Conservation (phyloP, 2,329 filamentous ascomycete species). For the Colletotrichum aenigma region DNA sequence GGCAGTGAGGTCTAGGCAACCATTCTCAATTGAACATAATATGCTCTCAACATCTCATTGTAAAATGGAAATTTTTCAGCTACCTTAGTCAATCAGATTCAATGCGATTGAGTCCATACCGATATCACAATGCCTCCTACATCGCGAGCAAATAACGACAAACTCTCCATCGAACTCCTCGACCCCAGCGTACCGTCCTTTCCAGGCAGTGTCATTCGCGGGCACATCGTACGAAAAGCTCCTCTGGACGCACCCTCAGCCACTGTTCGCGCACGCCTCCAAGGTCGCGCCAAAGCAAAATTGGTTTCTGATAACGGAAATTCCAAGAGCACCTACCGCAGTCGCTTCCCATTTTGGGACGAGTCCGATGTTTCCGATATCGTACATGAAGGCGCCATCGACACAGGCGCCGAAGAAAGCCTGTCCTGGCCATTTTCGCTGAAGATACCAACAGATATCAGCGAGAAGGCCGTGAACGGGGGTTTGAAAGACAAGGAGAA, state of each 20-base stretch:
- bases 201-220: slow-evolving; percentile 30
- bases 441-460: neutral
- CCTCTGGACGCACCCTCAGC: slow-evolving; percentile 24
- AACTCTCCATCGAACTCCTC: neutral
- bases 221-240: slow-evolving; percentile 24
- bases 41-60: neutral
- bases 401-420: neutral
- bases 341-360: slow-evolving; percentile 28
- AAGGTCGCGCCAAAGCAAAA: slow-evolving; percentile 30
- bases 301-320: slow-evolving; percentile 17
- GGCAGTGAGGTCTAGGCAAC: neutral
- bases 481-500: neutral
- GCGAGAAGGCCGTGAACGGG: neutral
- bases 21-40: neutral
- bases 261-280: slow-evolving; percentile 23
- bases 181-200: neutral
- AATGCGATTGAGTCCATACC: neutral
- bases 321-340: slow-evolving; percentile 20
- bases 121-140: neutral
- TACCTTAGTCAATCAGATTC: neutral
- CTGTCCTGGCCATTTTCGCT: neutral
- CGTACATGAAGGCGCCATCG: neutral
- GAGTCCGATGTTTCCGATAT: neutral
- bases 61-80: neutral
- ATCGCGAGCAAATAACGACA: neutral